A percentile compares a stretch with the other conserved stretches of the same genome.
These are phyloP conservation scores for Pulveroboletus sp. DNA, from an alignment of 768 basidiomycete species.

Conservation along the genomic window DNA sequence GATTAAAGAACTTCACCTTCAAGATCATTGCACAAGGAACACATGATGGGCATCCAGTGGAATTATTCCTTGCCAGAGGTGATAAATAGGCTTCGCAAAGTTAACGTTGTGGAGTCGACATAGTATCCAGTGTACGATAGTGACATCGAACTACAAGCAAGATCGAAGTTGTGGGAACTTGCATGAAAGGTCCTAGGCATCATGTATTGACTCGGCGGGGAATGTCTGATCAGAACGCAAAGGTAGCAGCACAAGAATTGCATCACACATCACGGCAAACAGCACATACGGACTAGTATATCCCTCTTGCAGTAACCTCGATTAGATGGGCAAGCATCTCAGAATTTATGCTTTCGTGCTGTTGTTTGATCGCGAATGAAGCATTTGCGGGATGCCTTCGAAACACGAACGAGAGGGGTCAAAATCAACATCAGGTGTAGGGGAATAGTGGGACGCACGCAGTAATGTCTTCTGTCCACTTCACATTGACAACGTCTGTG, in stretches of 20 bases:
- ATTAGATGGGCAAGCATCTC: too few relatives aligned
- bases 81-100: constrained; percentile 27
- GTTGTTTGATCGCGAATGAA: constrained; percentile 8
- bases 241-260: too few relatives aligned
- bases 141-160: too few relatives aligned
- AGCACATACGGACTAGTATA: too few relatives aligned
- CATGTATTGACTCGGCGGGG: too few relatives aligned
- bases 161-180: too few relatives aligned
- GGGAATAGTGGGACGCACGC: constrained; percentile 16
- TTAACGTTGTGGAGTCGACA: background rate
- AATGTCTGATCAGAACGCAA: too few relatives aligned
- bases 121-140: too few relatives aligned
- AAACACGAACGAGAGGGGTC: background rate
- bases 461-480: constrained; percentile 16
- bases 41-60: constrained; percentile 31
- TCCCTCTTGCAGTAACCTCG: too few relatives aligned
- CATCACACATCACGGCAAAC: too few relatives aligned
- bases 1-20: constrained; percentile 44
- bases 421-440: background rate
- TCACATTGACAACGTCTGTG: constrained; percentile 17
- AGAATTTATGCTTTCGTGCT: constrained; percentile 2
- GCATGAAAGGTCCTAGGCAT: too few relatives aligned
- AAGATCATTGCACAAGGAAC: constrained; percentile 31
- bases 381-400: constrained; percentile 12
- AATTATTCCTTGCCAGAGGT: constrained; percentile 58